Percentiles rank a stretch among this genome's conserved stretches.
Conservation (phyloP, 805 yeast species). For the Lipomyces yamanashiensis region DNA sequence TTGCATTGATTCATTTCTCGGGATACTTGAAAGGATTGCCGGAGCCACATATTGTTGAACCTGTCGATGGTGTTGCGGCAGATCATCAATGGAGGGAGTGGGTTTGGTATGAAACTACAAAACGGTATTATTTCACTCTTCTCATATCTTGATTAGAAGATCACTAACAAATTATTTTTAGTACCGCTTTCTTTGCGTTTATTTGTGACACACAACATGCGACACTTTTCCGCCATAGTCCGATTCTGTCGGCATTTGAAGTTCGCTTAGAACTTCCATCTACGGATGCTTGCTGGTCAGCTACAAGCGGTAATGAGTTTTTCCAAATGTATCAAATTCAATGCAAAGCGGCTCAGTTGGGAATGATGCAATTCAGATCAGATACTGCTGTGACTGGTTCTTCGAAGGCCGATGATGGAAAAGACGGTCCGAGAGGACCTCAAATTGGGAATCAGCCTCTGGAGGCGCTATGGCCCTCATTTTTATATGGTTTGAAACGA, state of each 20-base stretch:
- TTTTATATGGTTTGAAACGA: slow-evolving; percentile 33
- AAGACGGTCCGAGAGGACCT: neutral
- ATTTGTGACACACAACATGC: slow-evolving; percentile 51
- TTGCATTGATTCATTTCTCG: slow-evolving; percentile 42
- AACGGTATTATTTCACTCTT: slow-evolving; percentile 34
- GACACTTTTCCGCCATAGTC: slow-evolving; percentile 45
- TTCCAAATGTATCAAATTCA: slow-evolving; percentile 22
- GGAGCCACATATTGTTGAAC: slow-evolving; percentile 36
- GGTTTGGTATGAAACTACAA: slow-evolving; percentile 53
- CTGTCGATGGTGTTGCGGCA: slow-evolving; percentile 26
- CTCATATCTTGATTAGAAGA: neutral
- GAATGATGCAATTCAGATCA: slow-evolving; percentile 18
- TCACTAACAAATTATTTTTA: neutral
- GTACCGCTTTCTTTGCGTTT: slow-evolving; percentile 51
- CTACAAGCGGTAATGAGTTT: slow-evolving; percentile 39
- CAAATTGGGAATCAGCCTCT: neutral
- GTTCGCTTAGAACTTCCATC: slow-evolving; percentile 53
- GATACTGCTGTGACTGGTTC: neutral
- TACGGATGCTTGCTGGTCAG: slow-evolving; percentile 53
- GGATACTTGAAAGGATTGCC: slow-evolving; percentile 41
- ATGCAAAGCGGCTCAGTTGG: slow-evolving; percentile 18
- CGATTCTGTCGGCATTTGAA: slow-evolving; percentile 51
- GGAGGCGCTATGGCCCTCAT: slow-evolving; percentile 31
- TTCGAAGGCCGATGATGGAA: neutral
- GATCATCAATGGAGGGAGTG: slow-evolving; percentile 52